These are phyloP conservation scores for Endothia cerciana DNA, from an alignment of 2,329 filamentous ascomycete species.

Conservation along the genomic window DNA sequence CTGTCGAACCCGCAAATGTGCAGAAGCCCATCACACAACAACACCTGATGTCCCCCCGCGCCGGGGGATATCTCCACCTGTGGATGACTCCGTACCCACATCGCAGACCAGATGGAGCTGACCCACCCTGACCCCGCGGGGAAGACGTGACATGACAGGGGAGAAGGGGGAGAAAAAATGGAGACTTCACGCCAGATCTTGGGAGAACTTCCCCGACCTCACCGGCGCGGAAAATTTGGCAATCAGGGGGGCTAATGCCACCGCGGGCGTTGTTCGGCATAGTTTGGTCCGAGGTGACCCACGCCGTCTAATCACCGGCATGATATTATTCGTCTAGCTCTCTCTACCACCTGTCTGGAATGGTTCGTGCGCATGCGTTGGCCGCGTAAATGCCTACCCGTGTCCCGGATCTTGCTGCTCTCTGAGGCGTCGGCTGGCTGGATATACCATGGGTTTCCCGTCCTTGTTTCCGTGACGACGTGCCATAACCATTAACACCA, in stretches of 20 bases:
- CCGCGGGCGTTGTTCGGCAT: constrained; percentile 20
- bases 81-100: neutral
- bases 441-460: neutral
- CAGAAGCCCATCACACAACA: too few species aligned
- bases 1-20: neutral
- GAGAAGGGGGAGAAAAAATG: neutral
- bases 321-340: too few species aligned
- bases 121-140: constrained; percentile 10
- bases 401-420: neutral
- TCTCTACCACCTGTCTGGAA: too few species aligned
- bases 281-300: constrained; percentile 28
- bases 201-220: neutral
- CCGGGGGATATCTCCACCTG: neutral
- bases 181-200: neutral
- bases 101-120: neutral
- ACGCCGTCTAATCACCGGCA: neutral
- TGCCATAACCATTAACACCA: neutral
- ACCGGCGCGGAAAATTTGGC: neutral
- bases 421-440: neutral
- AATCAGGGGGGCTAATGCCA: neutral
- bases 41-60: neutral
- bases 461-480: neutral
- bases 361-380: neutral
- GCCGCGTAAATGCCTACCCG: neutral
- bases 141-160: neutral